Evolutionary conservation across 129 eudicot genomes (phyloP).

Genomic region (Arctium lappa): DNA sequence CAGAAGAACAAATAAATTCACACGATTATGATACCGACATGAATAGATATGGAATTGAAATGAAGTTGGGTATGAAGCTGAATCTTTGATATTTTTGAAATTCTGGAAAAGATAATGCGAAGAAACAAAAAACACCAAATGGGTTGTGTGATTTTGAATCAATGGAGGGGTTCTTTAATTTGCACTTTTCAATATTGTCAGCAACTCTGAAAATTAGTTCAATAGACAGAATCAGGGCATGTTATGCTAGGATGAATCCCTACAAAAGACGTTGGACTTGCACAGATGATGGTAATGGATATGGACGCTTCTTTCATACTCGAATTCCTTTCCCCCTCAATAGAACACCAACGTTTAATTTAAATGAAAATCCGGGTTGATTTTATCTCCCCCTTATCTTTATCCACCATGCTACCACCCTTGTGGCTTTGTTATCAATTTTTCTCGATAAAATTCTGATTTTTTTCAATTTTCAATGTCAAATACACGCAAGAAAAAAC

Average conservation of each 20-base stretch:
- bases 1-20: too few relatives aligned
- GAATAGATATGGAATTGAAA: not conserved
- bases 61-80: constrained; percentile 17
- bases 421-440: not conserved
- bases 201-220: not conserved
- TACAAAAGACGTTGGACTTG: too few relatives aligned
- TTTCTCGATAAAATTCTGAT: not conserved
- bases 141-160: constrained; percentile 17
- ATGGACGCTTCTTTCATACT: too few relatives aligned
- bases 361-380: too few relatives aligned
- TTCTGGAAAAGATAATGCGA: not conserved
- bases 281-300: too few relatives aligned
- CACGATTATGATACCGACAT: too few relatives aligned
- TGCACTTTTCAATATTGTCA: not conserved
- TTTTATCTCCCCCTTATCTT: too few relatives aligned
- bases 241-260: too few relatives aligned
- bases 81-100: not conserved
- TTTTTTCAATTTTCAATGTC: not conserved
- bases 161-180: constrained; percentile 4
- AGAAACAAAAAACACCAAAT: constrained; percentile 3
- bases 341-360: too few relatives aligned
- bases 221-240: too few relatives aligned
- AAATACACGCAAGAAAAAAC: too few relatives aligned
- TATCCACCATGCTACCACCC: not conserved
- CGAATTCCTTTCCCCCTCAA: too few relatives aligned